Base-by-base conservation (phyloP, 1,284 basidiomycete genomes). In the Chalciporus piperatoides region DNA sequence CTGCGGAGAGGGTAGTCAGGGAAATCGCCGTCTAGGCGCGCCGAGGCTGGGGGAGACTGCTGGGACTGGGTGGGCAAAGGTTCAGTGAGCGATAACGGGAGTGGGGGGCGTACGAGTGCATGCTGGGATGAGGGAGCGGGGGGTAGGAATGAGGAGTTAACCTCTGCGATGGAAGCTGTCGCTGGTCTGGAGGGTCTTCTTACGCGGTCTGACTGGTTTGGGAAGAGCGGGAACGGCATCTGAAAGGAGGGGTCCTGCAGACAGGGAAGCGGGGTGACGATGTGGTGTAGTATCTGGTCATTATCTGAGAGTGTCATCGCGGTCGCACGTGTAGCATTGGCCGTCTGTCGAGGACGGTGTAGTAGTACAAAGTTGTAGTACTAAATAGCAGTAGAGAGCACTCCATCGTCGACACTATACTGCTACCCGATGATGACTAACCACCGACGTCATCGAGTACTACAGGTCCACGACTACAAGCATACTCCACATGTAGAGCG, bases 401-500 rank as follows among this genome's bases (percentile, higher is more conserved):
- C n/a, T n/a, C 1, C 25, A 25, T 25, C 25, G 25, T 25, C 25
- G 25, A 25, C 7, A 23, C 15, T 15, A 14, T 41, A 28, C 2
- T 19, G 3, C 14, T 15, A 33, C n/a, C 2, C n/a, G 32, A 33
- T 4, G n/a, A n/a, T 37, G 36, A 37, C 36, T 37, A 46, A 17
- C 21, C 15, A 19, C 15, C n/a, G 21, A 37, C 36, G 42, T 49
- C 53, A 54, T 54, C 15, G 19, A 15, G 30, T 23, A 10, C 54
- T 59, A 59, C 49, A 55, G 51, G 37, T 49, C 63, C 12, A 71
- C 74, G 39, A 86, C 68, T 39, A 80, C 81, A 40, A 87, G 68
- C 74, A 86, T 75, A 65, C 82, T 84, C 91, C 92, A 96, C 72
- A 91, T 84, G 66, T 88, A 95, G 68, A 95, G 71, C 19, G 92